Base-by-base conservation (phyloP, 768 basidiomycete genomes). In the Daedaleopsis nitida region DNA sequence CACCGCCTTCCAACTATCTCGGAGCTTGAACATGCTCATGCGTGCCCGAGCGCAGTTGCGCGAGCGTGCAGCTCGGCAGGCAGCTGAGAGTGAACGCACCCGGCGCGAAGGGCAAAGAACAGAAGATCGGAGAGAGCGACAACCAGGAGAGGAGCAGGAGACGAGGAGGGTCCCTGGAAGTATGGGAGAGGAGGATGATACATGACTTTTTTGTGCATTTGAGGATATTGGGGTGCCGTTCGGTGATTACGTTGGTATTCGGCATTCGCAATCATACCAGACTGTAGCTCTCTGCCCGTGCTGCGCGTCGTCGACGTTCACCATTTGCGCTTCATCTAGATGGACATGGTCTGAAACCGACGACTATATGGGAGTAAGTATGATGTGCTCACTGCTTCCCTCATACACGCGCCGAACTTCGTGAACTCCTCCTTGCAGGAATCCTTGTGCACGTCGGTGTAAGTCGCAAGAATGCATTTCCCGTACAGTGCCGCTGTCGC, bases 391-490 rank as follows among this genome's bases (percentile, higher is more conserved):
- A 97, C 96, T 57, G 87, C 87, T 65, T 84, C 78, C 50, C 86
- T 85, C 35, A 99, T 75, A 73, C 96, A 99, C 35, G 83, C 78
- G 43, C 87, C 89, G 74, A 98, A 99, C 64, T 84, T 84, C 13
- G 79, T 79, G 63, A 97, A 98, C 74, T 98, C 94, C 2, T 83
- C 82, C 53, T 84, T 84, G 77, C 96, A 99, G 67, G 86, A 83
- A 66, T 92, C 91, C 72, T 89, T 90, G 61, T 78, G 84, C 6
- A 94, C 88, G 63, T 98, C 96, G 32, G 85, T 85, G 73, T 97
- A 96, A 5, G 84, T 84, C 1, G 85, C 83, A 32, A 89, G 78
- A 49, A 98, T 87, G 75, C 96, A 99, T 78, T 89, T 89, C 23
- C 94, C 96, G 72, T 99, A 99, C 6, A 75, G 79, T 4, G 84